phyloP scores from a whole-genome alignment of 371 early-diverging fungal species.

The Amoeboaphelidium occidentale region DNA sequence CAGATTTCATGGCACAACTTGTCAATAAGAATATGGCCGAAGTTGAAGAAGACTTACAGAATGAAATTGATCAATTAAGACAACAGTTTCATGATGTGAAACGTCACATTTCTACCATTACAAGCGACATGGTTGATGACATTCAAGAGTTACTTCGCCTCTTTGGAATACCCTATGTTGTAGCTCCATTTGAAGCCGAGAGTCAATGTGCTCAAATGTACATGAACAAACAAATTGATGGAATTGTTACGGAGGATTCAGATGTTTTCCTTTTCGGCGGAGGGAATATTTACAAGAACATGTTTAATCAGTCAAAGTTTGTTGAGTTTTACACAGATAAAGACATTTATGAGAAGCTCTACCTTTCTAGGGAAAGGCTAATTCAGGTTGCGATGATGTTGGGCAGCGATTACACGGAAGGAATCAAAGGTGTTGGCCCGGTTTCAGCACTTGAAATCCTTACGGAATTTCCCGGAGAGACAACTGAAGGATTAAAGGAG shows the following conservation, averaged over 20 bases:
- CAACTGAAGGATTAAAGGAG: slow-evolving; percentile 14
- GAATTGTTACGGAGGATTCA: slow-evolving; percentile 94
- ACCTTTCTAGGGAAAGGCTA: slow-evolving; percentile 38
- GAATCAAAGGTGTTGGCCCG: slow-evolving; percentile 77
- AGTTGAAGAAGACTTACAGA: slow-evolving; percentile 21
- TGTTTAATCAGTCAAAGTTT: slow-evolving; percentile 70
- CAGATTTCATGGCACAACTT: slow-evolving; percentile 23
- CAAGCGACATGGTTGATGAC: slow-evolving; percentile 40
- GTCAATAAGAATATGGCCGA: slow-evolving; percentile 15
- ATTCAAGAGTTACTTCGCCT: slow-evolving; percentile 40
- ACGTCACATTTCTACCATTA: slow-evolving; percentile 36
- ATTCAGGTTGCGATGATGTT: slow-evolving; percentile 69
- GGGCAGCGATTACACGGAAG: slow-evolving; percentile 96
- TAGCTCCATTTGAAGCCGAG: slow-evolving; percentile 94
- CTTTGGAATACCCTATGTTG: slow-evolving; percentile 88
- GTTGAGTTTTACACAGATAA: slow-evolving; percentile 51
- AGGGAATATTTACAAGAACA: slow-evolving; percentile 65
- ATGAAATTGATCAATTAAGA: slow-evolving; percentile 29
- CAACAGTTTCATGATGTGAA: slow-evolving; percentile 25
- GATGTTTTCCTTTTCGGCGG: slow-evolving; percentile 95
- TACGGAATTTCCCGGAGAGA: slow-evolving; percentile 22
- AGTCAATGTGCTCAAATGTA: slow-evolving; percentile 80
- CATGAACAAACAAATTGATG: slow-evolving; percentile 52
- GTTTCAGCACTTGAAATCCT: slow-evolving; percentile 77
- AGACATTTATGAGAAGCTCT: slow-evolving; percentile 38